Base-by-base conservation (phyloP, 139 green algal species). In the Chlamydomonas urium region DNA sequence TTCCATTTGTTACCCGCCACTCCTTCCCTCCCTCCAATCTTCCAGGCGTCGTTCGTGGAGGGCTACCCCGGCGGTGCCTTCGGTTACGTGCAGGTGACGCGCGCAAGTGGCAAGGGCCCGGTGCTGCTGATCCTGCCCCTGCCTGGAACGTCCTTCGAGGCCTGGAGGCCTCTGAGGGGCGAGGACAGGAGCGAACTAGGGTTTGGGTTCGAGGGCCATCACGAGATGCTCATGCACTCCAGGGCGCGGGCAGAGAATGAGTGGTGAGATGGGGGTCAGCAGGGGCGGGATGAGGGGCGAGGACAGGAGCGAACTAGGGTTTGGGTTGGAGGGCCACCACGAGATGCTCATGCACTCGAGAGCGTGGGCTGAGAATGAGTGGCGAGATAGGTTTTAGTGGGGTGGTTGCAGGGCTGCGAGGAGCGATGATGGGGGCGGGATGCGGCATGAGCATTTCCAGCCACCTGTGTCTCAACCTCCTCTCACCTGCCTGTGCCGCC, bases 261-360 rank as follows among this genome's bases (percentile, higher is more conserved):
- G 28, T 75, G 69, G 69, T 75, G 60, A 42, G 60, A n/a, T n/a
- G n/a, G n/a, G n/a, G n/a, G n/a, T n/a, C n/a, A n/a, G n/a, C n/a
- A n/a, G n/a, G n/a, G n/a, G n/a, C n/a, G n/a, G n/a, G n/a, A n/a
- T n/a, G n/a, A n/a, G n/a, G n/a, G n/a, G n/a, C n/a, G n/a, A n/a
- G n/a, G n/a, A n/a, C n/a, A n/a, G n/a, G n/a, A 36, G 32, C 38
- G 26, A 65, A 5, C 4, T 48, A n/a, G 69, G 69, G 2, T 75
- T 75, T 56, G 69, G 33, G 4, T 69, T 69, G 32, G 69, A 75
- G 57, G 69, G 69, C 21, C 69, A 75, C 56, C 28, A 69, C 56
- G 69, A 75, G 37, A 17, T 75, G 31, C 14, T 75, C 4, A 14
- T 75, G n/a, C 53, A 67, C 53, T 61, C 34, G 28, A 58, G 68